Percentiles rank a stretch among this genome's conserved stretches.
These are phyloP conservation scores for Rubia balearica DNA, from an alignment of 305 asterid species.

Conservation along the genomic window DNA sequence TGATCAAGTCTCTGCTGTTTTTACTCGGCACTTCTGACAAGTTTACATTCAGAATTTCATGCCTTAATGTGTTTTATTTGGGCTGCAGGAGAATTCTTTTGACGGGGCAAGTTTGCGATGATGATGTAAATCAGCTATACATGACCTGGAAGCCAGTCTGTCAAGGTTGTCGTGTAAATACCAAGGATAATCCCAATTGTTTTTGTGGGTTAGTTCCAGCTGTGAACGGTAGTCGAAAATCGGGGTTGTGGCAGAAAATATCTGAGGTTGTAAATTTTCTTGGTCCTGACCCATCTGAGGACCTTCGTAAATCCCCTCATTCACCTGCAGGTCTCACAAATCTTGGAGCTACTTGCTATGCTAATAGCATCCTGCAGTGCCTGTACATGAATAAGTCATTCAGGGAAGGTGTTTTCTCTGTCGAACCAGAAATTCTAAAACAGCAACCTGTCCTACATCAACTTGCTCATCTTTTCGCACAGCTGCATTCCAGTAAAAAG, in stretches of 20 bases:
- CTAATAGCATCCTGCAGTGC: conserved; percentile 93
- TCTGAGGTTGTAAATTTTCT: conserved; percentile 75
- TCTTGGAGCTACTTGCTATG: conserved; percentile 99
- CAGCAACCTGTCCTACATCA: conserved; percentile 73
- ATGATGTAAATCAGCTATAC: conserved; percentile 72
- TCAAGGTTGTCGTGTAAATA: conserved; percentile 90
- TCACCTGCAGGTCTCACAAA: conserved; percentile 97
- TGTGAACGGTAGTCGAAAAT: conserved; percentile 75
- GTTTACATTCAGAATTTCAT: background rate
- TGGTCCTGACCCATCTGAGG: conserved; percentile 78
- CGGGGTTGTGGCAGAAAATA: conserved; percentile 93
- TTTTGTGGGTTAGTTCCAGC: conserved; percentile 90
- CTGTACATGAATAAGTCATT: conserved; percentile 84
- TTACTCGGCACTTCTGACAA: background rate
- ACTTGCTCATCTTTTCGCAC: conserved; percentile 80
- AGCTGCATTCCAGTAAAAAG: conserved; percentile 81
- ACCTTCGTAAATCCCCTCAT: conserved; percentile 63
- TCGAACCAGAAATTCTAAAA: conserved; percentile 67
- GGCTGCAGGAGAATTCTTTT: conserved; percentile 62
- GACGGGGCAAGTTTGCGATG: conserved; percentile 52
- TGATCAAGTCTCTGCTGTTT: background rate
- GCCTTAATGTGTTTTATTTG: conserved; percentile 9
- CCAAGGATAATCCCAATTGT: conserved; percentile 97
- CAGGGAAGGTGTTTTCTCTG: conserved; percentile 81
- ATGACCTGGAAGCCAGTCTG: conserved; percentile 82